phyloP scores from a whole-genome alignment of 148 eudicot species.

The Rhododendron henanense region DNA sequence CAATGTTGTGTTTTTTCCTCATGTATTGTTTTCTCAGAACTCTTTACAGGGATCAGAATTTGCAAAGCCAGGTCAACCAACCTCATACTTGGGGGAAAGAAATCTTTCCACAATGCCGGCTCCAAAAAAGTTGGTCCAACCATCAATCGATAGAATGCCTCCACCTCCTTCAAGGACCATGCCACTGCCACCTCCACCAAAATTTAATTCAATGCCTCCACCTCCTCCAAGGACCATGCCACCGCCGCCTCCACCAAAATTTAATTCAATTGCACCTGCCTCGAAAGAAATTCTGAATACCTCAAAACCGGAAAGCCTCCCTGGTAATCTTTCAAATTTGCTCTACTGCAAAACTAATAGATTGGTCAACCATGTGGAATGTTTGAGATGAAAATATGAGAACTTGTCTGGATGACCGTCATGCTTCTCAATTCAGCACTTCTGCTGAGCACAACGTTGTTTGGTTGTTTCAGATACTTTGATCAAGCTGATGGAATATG shows the following conservation, averaged over 20 bases:
- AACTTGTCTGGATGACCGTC: background rate
- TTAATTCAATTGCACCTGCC: slow-evolving; percentile 23
- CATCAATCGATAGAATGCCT: slow-evolving; percentile 30
- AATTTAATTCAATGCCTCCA: slow-evolving; percentile 37
- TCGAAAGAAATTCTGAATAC: slow-evolving; percentile 18
- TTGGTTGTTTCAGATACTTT: slow-evolving; percentile 62
- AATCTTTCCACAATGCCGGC: slow-evolving; percentile 31
- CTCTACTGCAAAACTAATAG: background rate
- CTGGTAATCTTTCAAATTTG: slow-evolving; percentile 42
- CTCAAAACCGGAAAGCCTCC: slow-evolving; percentile 36
- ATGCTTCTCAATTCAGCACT: background rate
- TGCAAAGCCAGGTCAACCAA: slow-evolving; percentile 28
- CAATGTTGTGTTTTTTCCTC: background rate
- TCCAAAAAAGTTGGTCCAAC: slow-evolving; percentile 36
- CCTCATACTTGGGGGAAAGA: slow-evolving; percentile 33
- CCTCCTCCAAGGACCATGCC: slow-evolving; percentile 41
- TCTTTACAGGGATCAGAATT: slow-evolving; percentile 51
- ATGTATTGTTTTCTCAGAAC: slow-evolving; percentile 26
- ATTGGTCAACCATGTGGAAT: background rate
- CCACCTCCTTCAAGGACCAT: slow-evolving; percentile 42
- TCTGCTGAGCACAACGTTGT: background rate
- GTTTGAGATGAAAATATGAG: no score
- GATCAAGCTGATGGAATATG: slow-evolving; percentile 82
- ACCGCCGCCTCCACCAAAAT: slow-evolving; percentile 42
- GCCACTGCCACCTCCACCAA: slow-evolving; percentile 42